Base-by-base conservation (phyloP, 2,329 filamentous ascomycete genomes). In the Botryosphaeria agaves region DNA sequence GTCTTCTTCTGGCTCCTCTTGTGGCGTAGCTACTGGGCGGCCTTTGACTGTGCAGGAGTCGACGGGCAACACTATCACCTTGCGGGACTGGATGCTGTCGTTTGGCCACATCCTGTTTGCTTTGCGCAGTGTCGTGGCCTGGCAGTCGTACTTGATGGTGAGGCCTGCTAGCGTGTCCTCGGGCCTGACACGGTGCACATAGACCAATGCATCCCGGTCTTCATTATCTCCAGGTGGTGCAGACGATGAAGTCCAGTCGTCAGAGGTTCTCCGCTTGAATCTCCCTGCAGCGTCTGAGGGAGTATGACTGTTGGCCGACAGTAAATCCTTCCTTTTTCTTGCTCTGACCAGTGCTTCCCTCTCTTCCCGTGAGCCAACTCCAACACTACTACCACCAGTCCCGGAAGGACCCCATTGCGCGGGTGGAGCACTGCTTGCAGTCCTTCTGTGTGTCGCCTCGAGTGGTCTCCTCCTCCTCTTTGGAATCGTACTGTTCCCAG, bases 41-140 rank as follows among this genome's bases (percentile, higher is more conserved):
- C 87, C 84, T 46, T 84, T 89, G 25, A 85, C 64, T 25, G 78
- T 75, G 51, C 87, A 95, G 24, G 82, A 78, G 50, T 93, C 85
- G 4, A 95, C 82, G 0, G 89, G 89, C 31, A 98, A 59, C 6
- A 85, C 66, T 11, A 98, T 66, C 38, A 72, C 76, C 44, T 81
- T 81, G 35, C 85, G 74, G 28, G 75, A 72, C 49, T 94, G 87
- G 20, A 95, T 77, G 38, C 73, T 83, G 48, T 95, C 89, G 38
- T 84, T 82, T 5, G 84, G 82, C 89, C 89, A 98, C 45, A 98
- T 73, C 7, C 89, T 73, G 49, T 98, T 98, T 23, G 83, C 75
- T 49, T 81, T 89, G 34, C 82, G 69, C 40, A 98, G 75, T 2
- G 78, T 68, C 28, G 85, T 77, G 33, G 84, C 74, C 38, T 80